Base-by-base conservation (phyloP, 2,329 filamentous ascomycete species). In the Colletotrichum spinosum region DNA sequence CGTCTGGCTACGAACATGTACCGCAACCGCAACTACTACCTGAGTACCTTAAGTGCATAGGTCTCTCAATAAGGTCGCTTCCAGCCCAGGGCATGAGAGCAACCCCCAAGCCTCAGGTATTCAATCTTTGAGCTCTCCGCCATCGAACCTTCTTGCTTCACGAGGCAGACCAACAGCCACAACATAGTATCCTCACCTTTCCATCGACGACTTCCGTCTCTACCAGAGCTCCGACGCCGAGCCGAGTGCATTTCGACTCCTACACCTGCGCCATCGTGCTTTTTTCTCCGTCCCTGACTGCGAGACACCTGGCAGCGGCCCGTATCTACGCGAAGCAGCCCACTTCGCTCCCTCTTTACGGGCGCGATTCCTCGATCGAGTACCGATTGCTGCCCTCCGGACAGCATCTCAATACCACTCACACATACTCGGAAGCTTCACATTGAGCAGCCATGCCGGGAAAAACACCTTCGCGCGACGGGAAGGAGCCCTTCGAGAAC, bases 381-480 rank as follows among this genome's bases (percentile, higher is more conserved):
- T 13, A 37, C 55, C 33, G 51, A 50, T 34, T 54, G 55, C 46
- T 68, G 67, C 64, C 52, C 45, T 2, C 55, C 68, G 12, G 48
- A 67, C 55, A 59, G 57, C 68, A 65, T 39, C 64, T 67, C 49
- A 51, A 50, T 41, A 38, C 17, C 58, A 37, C 55, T 52, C 49
- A 41, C 54, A 58, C 44, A 49, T 45, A 58, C n/a, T 48, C 6
- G 57, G 57, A 53, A 55, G 67, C 45, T 51, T 39, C 33, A 60
- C 53, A 58, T 59, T 42, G 42, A 60, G 61, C 71, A 74, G 78
- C 75, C 71, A 92, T 92, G 90, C 89, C 89, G 72, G 87, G 90
- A 78, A 91, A 92, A 79, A 90, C 90, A 74, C 89, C 90, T 74
- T 88, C 90, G 80, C 87, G 85, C 71, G 91, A 90, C 81, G 88